Evolutionary conservation across 1,284 basidiomycete species (phyloP), one percentile per base, ranked within the genome.

Genomic region (Albatrellus sp.): DNA sequence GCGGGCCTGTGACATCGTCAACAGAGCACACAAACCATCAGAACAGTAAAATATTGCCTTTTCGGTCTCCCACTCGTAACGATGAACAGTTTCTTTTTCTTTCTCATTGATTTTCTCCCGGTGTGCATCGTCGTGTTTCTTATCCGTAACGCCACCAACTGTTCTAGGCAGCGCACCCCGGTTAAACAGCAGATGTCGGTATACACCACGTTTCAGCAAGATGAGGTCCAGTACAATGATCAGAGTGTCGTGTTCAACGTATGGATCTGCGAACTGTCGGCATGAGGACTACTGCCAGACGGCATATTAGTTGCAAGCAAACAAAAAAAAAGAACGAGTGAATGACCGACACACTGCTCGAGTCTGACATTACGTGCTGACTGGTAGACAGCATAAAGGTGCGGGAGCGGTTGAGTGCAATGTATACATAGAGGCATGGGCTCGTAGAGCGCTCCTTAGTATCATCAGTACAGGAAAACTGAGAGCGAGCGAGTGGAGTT

Each of bases 101-200:
- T n/a, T 14, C 11, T 49, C 53, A n/a, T 48, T 45, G 14, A 45
- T 34, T n/a, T 29, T 19, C 37, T 42, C 40, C n/a, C 33, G 24
- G 34, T 48, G 14, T 9, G 7, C 19, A 34, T 32, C 35, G 40
- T 29, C 40, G 40, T 43, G 31, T 20, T 5, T 19, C 30, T 13
- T 17, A 4, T 28, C 29, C 24, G 24, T 7, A 7, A 24, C 7
- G 24, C 24, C 7, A 24, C 58, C 47, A 57, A 54, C 61, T 48
- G 61, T 69, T 48, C 77, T 63, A 1, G 85, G 83, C 37, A 72
- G 69, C 1, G 79, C 65, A 4, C 79, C 86, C 37, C 88, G 70
- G 55, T 96, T 96, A 59, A 88, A 94, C n/a, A 96, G 65, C 19
- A 96, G 63, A 64, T 96, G 91, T 11, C 88, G 70, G 58, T 87